These are phyloP conservation scores for Glomus cerebriforme DNA, from an alignment of 192 early-diverging fungal genomes.

Conservation along the genomic window DNA sequence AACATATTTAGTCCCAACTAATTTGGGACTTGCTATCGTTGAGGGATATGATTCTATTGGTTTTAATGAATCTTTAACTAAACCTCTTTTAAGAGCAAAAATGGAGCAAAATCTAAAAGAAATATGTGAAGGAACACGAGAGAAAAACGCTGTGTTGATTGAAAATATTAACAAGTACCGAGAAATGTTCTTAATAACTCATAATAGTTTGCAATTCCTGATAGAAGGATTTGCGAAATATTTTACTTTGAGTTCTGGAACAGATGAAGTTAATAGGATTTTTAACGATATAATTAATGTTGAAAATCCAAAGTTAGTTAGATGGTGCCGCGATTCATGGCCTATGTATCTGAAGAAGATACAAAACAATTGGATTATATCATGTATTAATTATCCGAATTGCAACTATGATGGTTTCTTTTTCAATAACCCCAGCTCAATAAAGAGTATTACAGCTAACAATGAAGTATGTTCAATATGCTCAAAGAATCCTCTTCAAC, in stretches of 20 bases:
- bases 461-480: background rate
- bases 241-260: background rate
- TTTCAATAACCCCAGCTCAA: background rate
- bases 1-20: conserved; percentile 69
- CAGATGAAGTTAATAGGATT: background rate
- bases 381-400: background rate
- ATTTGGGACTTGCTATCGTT: conserved; percentile 84
- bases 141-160: background rate
- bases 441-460: background rate
- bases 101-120: background rate
- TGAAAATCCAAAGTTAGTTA: background rate
- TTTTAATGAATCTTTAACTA: conserved; percentile 82
- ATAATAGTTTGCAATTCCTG: background rate
- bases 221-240: background rate
- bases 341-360: background rate
- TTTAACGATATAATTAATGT: background rate
- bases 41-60: conserved; percentile 86
- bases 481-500: background rate
- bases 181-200: background rate
- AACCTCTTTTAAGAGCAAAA: conserved; percentile 81
- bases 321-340: background rate
- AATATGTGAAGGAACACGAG: background rate
- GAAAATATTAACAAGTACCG: background rate
- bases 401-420: background rate
- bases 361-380: background rate